A percentile compares a stretch with the other conserved stretches of the same genome.
These are phyloP conservation scores for Rhodosporidiobolus odoratus DNA, from an alignment of 768 basidiomycete genomes.

Conservation along the genomic window DNA sequence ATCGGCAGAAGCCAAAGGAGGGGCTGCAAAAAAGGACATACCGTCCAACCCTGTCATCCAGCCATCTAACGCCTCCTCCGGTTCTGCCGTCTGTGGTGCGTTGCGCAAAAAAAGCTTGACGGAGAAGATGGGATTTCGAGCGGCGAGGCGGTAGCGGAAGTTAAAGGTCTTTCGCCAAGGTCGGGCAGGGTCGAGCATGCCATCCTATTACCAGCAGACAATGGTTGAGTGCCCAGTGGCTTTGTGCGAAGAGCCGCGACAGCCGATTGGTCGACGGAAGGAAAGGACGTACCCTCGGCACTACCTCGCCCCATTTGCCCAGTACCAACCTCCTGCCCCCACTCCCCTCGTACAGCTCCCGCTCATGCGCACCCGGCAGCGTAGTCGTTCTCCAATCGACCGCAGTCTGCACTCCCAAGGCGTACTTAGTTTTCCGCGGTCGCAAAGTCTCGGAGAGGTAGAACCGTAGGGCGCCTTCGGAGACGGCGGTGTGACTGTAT, in stretches of 20 bases:
- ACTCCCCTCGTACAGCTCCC: not conserved
- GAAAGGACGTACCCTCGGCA: constrained; percentile 1
- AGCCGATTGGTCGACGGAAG: not conserved
- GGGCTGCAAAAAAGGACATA: not conserved
- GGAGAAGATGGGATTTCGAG: not conserved
- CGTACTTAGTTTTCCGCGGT: not conserved
- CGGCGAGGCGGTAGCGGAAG: constrained; percentile 10
- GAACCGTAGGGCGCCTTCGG: constrained; percentile 15
- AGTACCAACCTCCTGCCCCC: constrained; percentile 7
- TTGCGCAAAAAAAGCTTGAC: not conserved
- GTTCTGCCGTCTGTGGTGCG: not conserved
- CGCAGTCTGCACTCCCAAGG: constrained; percentile 12
- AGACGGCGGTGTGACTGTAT: constrained; percentile 12
- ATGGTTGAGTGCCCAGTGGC: no score
- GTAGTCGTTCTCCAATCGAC: constrained; percentile 11
- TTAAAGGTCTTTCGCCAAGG: not conserved
- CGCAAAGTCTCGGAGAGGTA: constrained; percentile 13
- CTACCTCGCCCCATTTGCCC: constrained; percentile 13
- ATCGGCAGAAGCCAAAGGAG: no score
- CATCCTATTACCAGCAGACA: not conserved
- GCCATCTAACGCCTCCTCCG: not conserved
- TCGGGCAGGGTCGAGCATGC: not conserved
- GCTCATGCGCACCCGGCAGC: not conserved
- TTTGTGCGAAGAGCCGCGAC: not conserved
- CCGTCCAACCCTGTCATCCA: constrained; percentile 17